Evolutionary conservation across 106 monocot genomes (phyloP), one percentile per base, ranked within the genome.

Genomic region (Cymbidium sinense): DNA sequence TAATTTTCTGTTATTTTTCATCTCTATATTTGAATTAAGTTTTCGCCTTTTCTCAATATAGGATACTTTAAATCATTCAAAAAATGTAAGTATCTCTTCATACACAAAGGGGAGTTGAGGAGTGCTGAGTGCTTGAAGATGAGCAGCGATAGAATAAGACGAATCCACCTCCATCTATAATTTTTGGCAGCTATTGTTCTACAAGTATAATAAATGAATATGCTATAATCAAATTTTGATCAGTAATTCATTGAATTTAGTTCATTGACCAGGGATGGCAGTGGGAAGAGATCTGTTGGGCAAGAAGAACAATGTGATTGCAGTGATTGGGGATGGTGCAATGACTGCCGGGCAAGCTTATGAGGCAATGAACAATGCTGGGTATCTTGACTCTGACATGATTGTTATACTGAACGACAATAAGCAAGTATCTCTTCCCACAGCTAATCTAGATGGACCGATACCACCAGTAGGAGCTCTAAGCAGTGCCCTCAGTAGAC

Each of bases 291-390:
- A 96, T 47, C 77, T 96, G 41, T 87, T 91, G 83, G 90, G 90
- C 4, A 79, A 84, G 55, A 96, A 96, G 72, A 96, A 96, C 89
- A 87, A 88, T 71, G 95, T 96, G 77, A 85, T 96, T 65, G 95
- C 95, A 0, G 93, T 96, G 21, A 96, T 96, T 65, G 95, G 95
- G 33, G 95, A 96, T 74, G 95, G 95, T 19, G 93, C 95, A 71
- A 96, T 96, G 95, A 96, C 95, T 21, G 95, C 95, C 1, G 95
- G 95, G 18, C 95, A 96, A 69, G 95, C 95, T 39, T 96, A 96
- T 65, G 95, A 96, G 81, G 95, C 95, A 28, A 93, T 96, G 95
- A 96, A 96, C 80, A 96, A 96, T 80, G 95, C 95, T 8, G 95
- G 95, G 10, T 96, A 96, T 80, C 86, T 96, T 39, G 95, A 96